phyloP scores from a whole-genome alignment of 116 monocot genomes.

The Zostera marina region DNA sequence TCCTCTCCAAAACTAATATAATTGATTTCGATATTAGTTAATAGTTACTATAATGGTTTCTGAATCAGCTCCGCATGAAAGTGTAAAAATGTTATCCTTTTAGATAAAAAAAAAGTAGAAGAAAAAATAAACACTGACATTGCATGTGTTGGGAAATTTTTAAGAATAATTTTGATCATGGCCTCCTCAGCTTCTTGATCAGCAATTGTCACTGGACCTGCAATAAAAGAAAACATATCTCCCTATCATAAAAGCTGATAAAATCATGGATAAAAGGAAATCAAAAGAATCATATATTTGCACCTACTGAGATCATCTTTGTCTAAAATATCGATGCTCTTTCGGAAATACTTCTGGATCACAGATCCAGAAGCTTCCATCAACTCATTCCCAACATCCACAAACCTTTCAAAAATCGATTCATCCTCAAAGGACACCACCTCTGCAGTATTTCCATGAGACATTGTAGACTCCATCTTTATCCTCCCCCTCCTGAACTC shows the following conservation, averaged over 20 bases:
- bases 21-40: not conserved
- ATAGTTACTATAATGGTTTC: no score
- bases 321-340: conserved; percentile 62
- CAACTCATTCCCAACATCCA: conserved; percentile 40
- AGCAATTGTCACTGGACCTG: conserved; percentile 93
- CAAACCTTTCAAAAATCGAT: conserved; percentile 24
- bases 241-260: no score
- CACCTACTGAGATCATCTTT: conserved; percentile 69
- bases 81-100: not conserved
- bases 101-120: not conserved
- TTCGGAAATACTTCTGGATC: conserved; percentile 80
- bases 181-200: conserved; percentile 75
- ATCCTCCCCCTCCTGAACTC: not conserved
- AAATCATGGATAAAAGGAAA: no score
- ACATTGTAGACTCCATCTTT: not conserved
- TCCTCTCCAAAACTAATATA: conserved; percentile 79
- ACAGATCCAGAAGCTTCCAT: conserved; percentile 76
- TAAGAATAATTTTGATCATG: conserved; percentile 57
- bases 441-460: not conserved
- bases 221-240: not conserved
- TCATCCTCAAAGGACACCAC: not conserved
- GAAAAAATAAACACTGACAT: conserved; percentile 26
- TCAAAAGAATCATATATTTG: no score
- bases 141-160: conserved; percentile 67
- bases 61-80: not conserved